phyloP scores from a whole-genome alignment of 495 filamentous ascomycete genomes.

The Eremomyces bilateralis region DNA sequence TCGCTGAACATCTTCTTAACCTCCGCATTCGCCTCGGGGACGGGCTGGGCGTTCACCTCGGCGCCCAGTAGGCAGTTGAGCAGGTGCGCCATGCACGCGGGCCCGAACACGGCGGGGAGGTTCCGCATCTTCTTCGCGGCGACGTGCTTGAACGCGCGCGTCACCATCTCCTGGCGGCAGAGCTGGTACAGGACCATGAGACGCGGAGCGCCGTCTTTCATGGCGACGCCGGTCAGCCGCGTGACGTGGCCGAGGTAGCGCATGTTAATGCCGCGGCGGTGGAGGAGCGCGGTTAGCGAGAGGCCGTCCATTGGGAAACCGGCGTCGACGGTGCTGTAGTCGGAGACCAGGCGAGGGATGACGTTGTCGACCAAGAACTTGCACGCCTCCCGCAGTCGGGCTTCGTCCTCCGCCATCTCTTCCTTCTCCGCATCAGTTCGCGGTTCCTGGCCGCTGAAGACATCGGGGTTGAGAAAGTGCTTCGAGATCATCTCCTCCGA shows the following conservation, averaged over 20 bases:
- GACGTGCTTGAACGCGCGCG: constrained; percentile 84
- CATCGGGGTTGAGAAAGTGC: constrained; percentile 89
- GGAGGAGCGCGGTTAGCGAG: constrained; percentile 70
- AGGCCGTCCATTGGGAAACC: constrained; percentile 96
- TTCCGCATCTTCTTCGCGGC: constrained; percentile 57
- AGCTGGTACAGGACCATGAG: constrained; percentile 56
- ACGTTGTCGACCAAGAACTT: constrained; percentile 49
- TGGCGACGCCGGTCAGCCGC: constrained; percentile 37
- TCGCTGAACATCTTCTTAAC: constrained; percentile 57
- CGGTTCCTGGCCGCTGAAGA: constrained; percentile 77
- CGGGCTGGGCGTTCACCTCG: constrained; percentile 52
- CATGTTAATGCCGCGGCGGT: constrained; percentile 94
- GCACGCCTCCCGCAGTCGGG: constrained; percentile 69
- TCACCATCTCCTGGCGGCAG: constrained; percentile 76
- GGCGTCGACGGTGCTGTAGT: constrained; percentile 78
- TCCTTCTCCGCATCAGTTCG: constrained; percentile 79
- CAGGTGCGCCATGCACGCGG: constrained; percentile 62
- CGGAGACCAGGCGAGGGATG: constrained; percentile 55
- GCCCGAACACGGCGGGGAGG: constrained; percentile 54
- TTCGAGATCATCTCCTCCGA: constrained; percentile 58
- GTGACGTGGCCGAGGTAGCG: constrained; percentile 81
- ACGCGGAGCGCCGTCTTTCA: constrained; percentile 30
- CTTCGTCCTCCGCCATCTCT: constrained; percentile 66
- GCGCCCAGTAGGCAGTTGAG: constrained; percentile 83
- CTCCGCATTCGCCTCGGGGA: constrained; percentile 51